Base-by-base conservation (phyloP, 2,329 filamentous ascomycete species). In the Clarireedia sp. region DNA sequence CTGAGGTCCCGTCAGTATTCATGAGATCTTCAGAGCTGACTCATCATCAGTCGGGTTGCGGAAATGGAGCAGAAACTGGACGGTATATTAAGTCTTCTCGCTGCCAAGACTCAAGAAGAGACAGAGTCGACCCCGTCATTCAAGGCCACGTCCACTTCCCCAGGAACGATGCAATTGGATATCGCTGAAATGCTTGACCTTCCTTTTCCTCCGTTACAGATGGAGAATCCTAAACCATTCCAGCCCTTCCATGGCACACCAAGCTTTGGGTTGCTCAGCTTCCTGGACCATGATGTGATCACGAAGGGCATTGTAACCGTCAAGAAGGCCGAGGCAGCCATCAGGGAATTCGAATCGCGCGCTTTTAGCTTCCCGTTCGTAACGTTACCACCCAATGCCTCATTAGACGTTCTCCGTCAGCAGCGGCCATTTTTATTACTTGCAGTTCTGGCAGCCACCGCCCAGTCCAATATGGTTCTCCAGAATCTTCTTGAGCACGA, bases 401-500 rank as follows among this genome's bases (percentile, higher is more conserved):
- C 78, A 75, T 0, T 77, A 70, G 57, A 69, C 78, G n/a, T 61
- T 69, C 3, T 67, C 78, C 6, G 66, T 64, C 0, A 68, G 68
- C 0, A 73, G 72, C 70, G 72, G 24, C 80, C 80, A 0, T 81
- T 82, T 61, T 68, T 82, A 17, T 64, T 83, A 37, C 66, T 83
- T 12, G 75, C 79, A 2, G 75, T 82, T 17, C 67, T 83, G 1
- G 74, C 78, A 2, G 73, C 75, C 1, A 77, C 77, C 36, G 74
- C 72, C 1, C 73, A 75, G 29, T 70, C 64, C 10, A 75, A 75
- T n/a, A 63, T 78, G 21, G 76, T 78, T 59, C 74, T 78, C 0
- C 77, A 81, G 54, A 74, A 68, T 14, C 68, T 79, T 2, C 80
- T 83, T 45, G 80, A 82, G 26, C 75, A 78, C 48, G 80, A 83